Base-by-base conservation (phyloP, 306 rosid species). In the Cicer arietinum region DNA sequence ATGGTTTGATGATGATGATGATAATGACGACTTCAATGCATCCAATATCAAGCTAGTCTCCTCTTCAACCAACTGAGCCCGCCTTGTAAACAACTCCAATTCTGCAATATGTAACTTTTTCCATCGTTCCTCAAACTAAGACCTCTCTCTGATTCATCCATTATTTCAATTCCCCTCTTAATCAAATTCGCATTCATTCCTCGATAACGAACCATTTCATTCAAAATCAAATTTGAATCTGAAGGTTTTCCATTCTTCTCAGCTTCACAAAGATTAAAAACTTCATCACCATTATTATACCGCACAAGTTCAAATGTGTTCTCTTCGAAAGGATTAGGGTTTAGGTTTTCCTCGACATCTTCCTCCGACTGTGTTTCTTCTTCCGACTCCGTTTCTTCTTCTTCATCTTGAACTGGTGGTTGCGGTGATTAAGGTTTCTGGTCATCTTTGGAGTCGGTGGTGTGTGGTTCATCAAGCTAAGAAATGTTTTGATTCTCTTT, bases 391-490 rank as follows among this genome's bases (percentile, higher is more conserved):
- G 42, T 39, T 0, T 43, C 18, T 0, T 44, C 42, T 10, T 61
- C 22, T 0, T 13, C 44, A 1, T 17, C 57, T 18, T 65, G 6
- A 0, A n/a, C 35, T 1, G 35, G 25, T 4, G 71, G 70, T 25
- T 2, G 4, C 3, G 3, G 2, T 25, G 35, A 2, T 25, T 0
- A 2, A 25, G 4, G 3, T 1, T 5, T 16, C 0, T 20, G 83
- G 0, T 80, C 82, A 10, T 82, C 85, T 35, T 67, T 88, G 1
- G 89, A 76, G 52, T 89, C 82, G 58, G 90, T 86, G 0, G 91
- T 82, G 22, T 91, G 93, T 1, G 96, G 96, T 0, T 90, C 86
- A 1, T 92, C 91, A 3, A 89, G 78, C 11, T 86, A 90, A 25
- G 95, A 85, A 2, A 84, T 63, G 22, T 92, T 89, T 2, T 79